These are phyloP conservation scores for Colletotrichum sublineola DNA, from an alignment of 2,329 filamentous ascomycete species.

Conservation along the genomic window DNA sequence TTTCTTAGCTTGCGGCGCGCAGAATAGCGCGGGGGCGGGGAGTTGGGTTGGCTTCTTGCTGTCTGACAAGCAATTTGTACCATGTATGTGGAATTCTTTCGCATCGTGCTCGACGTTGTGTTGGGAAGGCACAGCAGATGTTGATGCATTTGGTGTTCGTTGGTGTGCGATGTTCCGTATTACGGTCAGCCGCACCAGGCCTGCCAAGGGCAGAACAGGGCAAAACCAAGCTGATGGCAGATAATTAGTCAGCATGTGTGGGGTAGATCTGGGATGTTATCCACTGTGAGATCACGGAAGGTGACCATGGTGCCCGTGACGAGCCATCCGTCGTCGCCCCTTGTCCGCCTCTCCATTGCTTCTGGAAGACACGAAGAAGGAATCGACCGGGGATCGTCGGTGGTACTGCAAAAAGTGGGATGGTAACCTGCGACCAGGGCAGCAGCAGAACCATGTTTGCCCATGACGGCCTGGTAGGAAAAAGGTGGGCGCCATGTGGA, in stretches of 20 bases:
- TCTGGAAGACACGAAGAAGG: conserved; percentile 38
- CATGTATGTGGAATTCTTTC: background rate
- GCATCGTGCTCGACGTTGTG: background rate
- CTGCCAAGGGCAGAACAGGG: conserved; percentile 15
- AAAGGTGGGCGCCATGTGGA: conserved; percentile 18
- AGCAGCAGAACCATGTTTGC: conserved; percentile 33
- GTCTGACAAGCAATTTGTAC: background rate
- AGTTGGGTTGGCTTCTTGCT: background rate
- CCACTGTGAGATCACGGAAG: conserved; percentile 17
- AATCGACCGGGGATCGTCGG: conserved; percentile 36
- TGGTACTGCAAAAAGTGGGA: conserved; percentile 38
- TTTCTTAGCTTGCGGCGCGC: conserved; percentile 11
- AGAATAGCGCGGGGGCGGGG: conserved; percentile 1
- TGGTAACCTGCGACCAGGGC: conserved; percentile 31
- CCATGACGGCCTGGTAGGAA: conserved; percentile 28
- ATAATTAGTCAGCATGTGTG: background rate
- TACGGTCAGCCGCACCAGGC: conserved; percentile 3
- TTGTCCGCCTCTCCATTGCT: conserved; percentile 38
- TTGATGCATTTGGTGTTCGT: background rate
- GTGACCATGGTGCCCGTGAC: background rate
- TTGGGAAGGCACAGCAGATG: background rate
- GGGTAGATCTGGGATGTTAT: conserved; percentile 19
- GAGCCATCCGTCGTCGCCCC: conserved; percentile 9
- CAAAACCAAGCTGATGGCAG: conserved; percentile 3
- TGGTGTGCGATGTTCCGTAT: conserved; percentile 2